Evolutionary conservation across 2,329 filamentous ascomycete genomes (phyloP).

Genomic region (Fusarium goolgardi): DNA sequence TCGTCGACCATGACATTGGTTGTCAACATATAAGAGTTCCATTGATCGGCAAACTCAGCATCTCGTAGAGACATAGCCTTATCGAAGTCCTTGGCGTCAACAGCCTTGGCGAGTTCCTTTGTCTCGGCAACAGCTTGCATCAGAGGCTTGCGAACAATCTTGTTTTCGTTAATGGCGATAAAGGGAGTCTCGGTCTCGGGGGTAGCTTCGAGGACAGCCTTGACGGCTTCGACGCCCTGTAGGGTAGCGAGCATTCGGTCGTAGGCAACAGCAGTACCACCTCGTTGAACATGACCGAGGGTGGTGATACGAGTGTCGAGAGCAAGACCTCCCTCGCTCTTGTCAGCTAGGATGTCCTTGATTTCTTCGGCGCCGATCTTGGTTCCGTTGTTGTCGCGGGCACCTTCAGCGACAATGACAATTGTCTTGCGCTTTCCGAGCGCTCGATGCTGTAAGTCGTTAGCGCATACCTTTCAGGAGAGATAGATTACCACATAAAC

Average conservation of each 20-base stretch:
- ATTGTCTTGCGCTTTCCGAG: constrained; percentile 97
- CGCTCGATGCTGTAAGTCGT: constrained; percentile 74
- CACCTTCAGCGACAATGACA: constrained; percentile 96
- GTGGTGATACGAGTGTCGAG: constrained; percentile 96
- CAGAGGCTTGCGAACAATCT: constrained; percentile 90
- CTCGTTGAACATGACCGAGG: constrained; percentile 95
- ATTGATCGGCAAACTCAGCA: constrained; percentile 93
- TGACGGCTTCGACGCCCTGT: constrained; percentile 94
- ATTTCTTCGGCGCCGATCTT: constrained; percentile 86
- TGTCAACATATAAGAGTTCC: constrained; percentile 89
- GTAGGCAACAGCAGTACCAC: constrained; percentile 91
- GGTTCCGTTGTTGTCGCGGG: constrained; percentile 83
- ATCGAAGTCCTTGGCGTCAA: constrained; percentile 86
- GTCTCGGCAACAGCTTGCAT: constrained; percentile 91
- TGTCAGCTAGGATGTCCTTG: constrained; percentile 86
- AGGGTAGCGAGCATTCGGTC: constrained; percentile 93
- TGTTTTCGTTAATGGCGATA: constrained; percentile 97
- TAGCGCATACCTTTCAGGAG: constrained; percentile 16
- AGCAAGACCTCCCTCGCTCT: constrained; percentile 71
- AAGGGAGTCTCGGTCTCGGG: constrained; percentile 92
- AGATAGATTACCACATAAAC: constrained; percentile 31
- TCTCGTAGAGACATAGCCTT: constrained; percentile 89
- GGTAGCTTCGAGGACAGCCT: constrained; percentile 87
- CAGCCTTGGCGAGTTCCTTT: constrained; percentile 83
- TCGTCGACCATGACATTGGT: constrained; percentile 81